Conservation (phyloP, 305 asterid genomes). For the Fraxinus platypoda region DNA sequence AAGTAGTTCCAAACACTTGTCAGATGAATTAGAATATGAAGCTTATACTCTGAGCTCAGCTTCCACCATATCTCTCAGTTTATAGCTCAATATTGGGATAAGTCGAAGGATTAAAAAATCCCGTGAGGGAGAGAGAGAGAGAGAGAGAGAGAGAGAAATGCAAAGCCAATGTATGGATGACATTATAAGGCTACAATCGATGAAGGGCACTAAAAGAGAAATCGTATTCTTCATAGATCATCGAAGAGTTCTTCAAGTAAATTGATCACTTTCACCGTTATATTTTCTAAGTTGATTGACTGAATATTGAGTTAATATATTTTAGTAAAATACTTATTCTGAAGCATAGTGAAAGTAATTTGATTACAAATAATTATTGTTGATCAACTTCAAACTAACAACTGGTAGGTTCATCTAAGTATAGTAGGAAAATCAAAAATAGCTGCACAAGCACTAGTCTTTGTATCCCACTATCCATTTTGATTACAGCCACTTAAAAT, state of each 20-base stretch:
- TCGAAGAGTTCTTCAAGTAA: not conserved
- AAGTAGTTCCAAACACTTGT: not conserved
- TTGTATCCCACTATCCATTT: constrained; percentile 20
- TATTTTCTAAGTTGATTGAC: not conserved
- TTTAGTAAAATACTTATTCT: not conserved
- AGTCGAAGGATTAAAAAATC: not conserved
- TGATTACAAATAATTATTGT: not conserved
- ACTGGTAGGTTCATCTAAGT: not conserved
- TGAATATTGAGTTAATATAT: not conserved
- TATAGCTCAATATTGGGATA: not conserved
- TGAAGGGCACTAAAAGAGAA: not conserved
- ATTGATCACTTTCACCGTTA: not conserved
- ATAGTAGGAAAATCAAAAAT: not conserved
- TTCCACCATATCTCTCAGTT: constrained; percentile 23
- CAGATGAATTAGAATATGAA: not conserved
- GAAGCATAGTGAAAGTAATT: not conserved
- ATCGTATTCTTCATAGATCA: not conserved
- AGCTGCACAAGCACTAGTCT: constrained; percentile 18
- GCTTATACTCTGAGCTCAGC: constrained; percentile 21
- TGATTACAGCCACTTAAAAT: not conserved
- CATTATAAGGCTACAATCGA: constrained; percentile 9
- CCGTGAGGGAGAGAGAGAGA: not conserved
- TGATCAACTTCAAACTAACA: not conserved
- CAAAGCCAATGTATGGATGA: not conserved
- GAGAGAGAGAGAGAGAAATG: too few species aligned